Conservation (phyloP, 106 monocot genomes). For the Narthecium ossifragum region DNA sequence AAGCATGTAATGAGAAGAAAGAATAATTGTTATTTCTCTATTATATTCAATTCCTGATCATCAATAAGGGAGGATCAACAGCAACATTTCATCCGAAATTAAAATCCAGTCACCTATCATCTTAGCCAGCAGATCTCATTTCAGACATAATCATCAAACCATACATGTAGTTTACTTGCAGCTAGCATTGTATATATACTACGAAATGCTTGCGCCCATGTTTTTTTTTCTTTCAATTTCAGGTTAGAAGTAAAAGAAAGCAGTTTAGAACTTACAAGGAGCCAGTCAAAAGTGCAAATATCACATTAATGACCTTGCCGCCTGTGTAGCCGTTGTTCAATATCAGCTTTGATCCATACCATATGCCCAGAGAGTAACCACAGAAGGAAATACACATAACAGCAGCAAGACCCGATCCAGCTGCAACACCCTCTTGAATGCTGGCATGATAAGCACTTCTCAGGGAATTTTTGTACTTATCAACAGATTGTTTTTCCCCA, state of each 20-base stretch:
- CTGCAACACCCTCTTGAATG: constrained; percentile 12
- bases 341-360: constrained; percentile 31
- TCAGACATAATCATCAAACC: too few species aligned
- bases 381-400: constrained; percentile 5
- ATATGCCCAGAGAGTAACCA: constrained; percentile 18
- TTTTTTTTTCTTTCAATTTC: too few species aligned
- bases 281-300: constrained; percentile 19
- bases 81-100: too few species aligned
- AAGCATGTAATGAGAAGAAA: background rate
- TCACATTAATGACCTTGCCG: constrained; percentile 22
- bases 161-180: too few species aligned
- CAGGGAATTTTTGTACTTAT: constrained; percentile 18
- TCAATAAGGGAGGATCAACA: too few species aligned
- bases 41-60: too few species aligned
- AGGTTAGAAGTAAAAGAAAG: too few species aligned
- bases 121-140: too few species aligned
- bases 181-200: too few species aligned
- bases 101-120: too few species aligned
- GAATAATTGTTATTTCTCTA: too few species aligned
- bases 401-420: constrained; percentile 17
- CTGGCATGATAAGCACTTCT: background rate
- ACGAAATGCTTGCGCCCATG: too few species aligned
- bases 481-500: constrained; percentile 3
- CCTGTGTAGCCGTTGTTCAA: constrained; percentile 22
- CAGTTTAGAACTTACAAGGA: constrained; percentile 22